Evolutionary conservation across 257 asterid genomes (phyloP), one percentile per base, ranked within the genome.

Genomic region (Solanum ossicruentum): DNA sequence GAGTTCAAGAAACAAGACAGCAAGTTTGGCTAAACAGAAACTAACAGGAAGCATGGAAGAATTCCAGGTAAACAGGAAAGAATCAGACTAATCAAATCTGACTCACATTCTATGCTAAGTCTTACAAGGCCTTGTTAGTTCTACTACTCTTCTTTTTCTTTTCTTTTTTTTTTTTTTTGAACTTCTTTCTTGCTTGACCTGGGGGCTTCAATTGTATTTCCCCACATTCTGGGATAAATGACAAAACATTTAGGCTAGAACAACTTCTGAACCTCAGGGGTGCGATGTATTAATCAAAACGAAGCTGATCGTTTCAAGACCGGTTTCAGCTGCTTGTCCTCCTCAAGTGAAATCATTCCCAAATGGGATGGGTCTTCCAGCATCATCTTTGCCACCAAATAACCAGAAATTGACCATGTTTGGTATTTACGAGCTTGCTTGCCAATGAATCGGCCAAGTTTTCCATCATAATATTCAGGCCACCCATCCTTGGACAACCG

Each of bases 401-500:
- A 92, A 51, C 96, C 96, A 18, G 96, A 90, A 77, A 90, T 88
- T 7, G 94, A 92, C 96, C 96, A 92, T 4, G 93, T 92, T 86
- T 92, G 96, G 86, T 90, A 21, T 83, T 88, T 91, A 7, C 94
- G 90, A 21, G 94, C 93, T 87, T 92, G 96, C 84, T 92, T 92
- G 83, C 96, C 96, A 69, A 91, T 81, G 73, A 55, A 91, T 32
- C 92, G 83, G 13, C 96, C 96, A 5, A 39, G 89, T 88, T 90
- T 92, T 45, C 96, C 94, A 80, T 91, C 96, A 56, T 91, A 92
- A 69, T 92, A 92, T 72, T 92, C 96, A 70, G 96, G 96, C 94
- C 96, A 92, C 26, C 93, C 90, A 69, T 92, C 96, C 90, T 89
- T 92, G 7, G 92, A 88, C 67, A 92, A 85, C 85, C 93, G 89